Conservation (phyloP, 2,329 filamentous ascomycete genomes). For the Diaporthe ilicicola region DNA sequence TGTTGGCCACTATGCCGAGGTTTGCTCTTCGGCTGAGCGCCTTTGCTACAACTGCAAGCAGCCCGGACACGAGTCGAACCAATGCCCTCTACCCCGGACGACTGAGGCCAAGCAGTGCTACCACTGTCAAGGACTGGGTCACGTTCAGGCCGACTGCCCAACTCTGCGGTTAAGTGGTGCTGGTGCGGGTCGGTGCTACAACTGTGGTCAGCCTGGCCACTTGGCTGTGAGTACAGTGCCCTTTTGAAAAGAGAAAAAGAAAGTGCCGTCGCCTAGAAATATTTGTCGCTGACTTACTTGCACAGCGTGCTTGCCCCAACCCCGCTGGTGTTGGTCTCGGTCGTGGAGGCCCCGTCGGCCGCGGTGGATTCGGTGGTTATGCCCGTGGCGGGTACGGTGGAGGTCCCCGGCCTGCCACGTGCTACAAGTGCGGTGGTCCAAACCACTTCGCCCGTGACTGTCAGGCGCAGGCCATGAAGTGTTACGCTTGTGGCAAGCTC, state of each 20-base stretch:
- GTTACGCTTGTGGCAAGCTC: conserved; percentile 95
- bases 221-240: conserved; percentile 72
- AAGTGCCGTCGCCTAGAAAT: not conserved
- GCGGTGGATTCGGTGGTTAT: conserved; percentile 73
- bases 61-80: conserved; percentile 97
- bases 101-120: conserved; percentile 99
- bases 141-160: conserved; percentile 98
- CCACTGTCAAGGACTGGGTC: conserved; percentile 97
- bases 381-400: conserved; percentile 80
- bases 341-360: conserved; percentile 72
- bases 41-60: conserved; percentile 99
- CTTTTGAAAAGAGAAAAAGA: too few species aligned
- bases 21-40: conserved; percentile 96
- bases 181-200: conserved; percentile 90
- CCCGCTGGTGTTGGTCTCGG: conserved; percentile 70
- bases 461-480: conserved; percentile 98
- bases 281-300: not conserved
- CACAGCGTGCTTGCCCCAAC: conserved; percentile 82
- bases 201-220: conserved; percentile 92
- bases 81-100: conserved; percentile 94
- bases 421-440: conserved; percentile 82
- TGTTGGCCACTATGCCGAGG: conserved; percentile 83
- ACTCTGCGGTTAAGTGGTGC: conserved; percentile 90
- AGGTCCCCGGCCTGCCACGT: conserved; percentile 73
- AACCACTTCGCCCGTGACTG: conserved; percentile 99